Conservation (phyloP, 2,329 filamentous ascomycete species). For the Mycosphaerella sp. region DNA sequence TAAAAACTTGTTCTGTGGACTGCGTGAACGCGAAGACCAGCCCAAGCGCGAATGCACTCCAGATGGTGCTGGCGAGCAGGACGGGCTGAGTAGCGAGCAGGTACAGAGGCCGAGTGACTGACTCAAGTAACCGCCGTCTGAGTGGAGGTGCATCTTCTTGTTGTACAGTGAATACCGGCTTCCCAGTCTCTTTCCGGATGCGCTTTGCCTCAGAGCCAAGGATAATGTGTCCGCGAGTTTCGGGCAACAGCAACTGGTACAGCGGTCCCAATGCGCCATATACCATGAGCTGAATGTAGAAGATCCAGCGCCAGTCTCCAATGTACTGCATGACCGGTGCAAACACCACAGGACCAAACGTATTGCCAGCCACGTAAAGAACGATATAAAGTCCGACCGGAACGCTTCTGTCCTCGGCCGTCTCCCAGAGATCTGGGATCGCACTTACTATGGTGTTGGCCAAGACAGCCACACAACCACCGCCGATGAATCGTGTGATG, state of each 20-base stretch:
- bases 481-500: conserved; percentile 35
- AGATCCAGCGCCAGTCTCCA: conserved; percentile 36
- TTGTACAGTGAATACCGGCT: conserved; percentile 29
- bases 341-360: conserved; percentile 35
- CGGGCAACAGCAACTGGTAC: conserved; percentile 39
- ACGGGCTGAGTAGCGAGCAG: conserved; percentile 48
- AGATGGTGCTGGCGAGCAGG: conserved; percentile 44
- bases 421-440: conserved; percentile 38
- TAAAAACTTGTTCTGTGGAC: conserved; percentile 42
- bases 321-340: conserved; percentile 31
- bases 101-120: conserved; percentile 29
- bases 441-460: conserved; percentile 35
- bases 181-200: conserved; percentile 32
- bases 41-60: conserved; percentile 45
- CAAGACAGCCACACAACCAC: conserved; percentile 34
- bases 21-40: conserved; percentile 48
- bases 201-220: conserved; percentile 36
- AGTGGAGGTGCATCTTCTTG: conserved; percentile 35
- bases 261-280: conserved; percentile 41
- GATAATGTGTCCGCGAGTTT: conserved; percentile 46
- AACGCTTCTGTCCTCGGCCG: conserved; percentile 30
- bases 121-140: conserved; percentile 31
- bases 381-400: conserved; percentile 36
- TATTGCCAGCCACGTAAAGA: conserved; percentile 33
- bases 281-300: conserved; percentile 40